Percentiles rank a stretch among this genome's conserved stretches.
Evolutionary conservation across 192 early-diverging fungal genomes (phyloP).

Genomic region (Coemansia sp.): DNA sequence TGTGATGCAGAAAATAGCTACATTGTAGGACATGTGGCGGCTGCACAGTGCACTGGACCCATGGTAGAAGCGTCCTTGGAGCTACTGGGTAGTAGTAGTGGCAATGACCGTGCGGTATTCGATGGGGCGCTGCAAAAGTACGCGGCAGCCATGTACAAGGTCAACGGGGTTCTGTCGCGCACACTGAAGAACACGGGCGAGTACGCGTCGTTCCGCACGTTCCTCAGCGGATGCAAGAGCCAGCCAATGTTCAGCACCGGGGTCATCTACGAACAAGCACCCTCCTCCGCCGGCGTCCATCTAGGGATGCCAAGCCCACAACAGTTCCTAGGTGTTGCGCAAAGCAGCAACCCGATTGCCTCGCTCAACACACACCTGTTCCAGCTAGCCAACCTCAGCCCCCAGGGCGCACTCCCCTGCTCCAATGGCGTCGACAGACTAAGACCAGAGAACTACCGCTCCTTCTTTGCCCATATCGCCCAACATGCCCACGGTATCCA

Average conservation of each 20-base stretch:
- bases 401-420: slow-evolving; percentile 76
- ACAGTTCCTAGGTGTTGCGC: slow-evolving; percentile 79
- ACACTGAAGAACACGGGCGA: slow-evolving; percentile 74
- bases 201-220: slow-evolving; percentile 87
- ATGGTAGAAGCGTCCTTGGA: slow-evolving; percentile 64
- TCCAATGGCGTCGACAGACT: slow-evolving; percentile 72
- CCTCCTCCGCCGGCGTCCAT: slow-evolving; percentile 31
- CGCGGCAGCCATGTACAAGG: slow-evolving; percentile 61
- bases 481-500: slow-evolving; percentile 57
- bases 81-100: slow-evolving; percentile 58
- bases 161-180: slow-evolving; percentile 78
- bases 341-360: slow-evolving; percentile 84
- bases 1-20: slow-evolving; percentile 77
- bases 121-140: slow-evolving; percentile 60
- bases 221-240: slow-evolving; percentile 86
- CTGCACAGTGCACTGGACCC: slow-evolving; percentile 71
- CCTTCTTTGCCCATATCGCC: slow-evolving; percentile 73
- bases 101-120: slow-evolving; percentile 62
- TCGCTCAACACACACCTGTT: slow-evolving; percentile 85
- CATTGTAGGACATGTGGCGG: slow-evolving; percentile 86
- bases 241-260: slow-evolving; percentile 91
- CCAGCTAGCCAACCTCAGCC: slow-evolving; percentile 77
- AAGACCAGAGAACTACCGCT: slow-evolving; percentile 76
- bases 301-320: not conserved
- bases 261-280: slow-evolving; percentile 71